phyloP scores from a whole-genome alignment of 106 monocot species.

The Alisma plantagoaquatica region DNA sequence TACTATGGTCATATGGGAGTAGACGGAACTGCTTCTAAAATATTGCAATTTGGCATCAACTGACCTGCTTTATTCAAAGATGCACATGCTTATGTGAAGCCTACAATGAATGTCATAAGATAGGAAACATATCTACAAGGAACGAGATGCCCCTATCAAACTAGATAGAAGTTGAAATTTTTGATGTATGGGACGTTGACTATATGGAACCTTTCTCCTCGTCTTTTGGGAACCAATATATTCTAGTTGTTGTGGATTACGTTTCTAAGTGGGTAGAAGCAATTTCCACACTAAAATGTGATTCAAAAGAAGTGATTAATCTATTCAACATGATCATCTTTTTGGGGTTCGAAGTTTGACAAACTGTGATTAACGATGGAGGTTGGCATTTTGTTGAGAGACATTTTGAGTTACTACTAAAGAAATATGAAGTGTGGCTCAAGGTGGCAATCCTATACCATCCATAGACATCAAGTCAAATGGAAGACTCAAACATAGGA shows the following conservation, averaged over 20 bases:
- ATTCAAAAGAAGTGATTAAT: not conserved
- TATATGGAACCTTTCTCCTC: too few species aligned
- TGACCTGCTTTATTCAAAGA: not conserved
- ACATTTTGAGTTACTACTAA: not conserved
- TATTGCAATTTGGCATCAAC: not conserved
- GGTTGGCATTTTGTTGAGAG: not conserved
- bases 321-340: not conserved
- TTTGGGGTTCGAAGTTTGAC: not conserved
- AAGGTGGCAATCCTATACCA: not conserved
- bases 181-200: too few species aligned
- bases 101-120: not conserved
- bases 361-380: not conserved
- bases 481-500: not conserved
- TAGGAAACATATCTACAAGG: slow-evolving; percentile 1
- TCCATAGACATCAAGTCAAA: not conserved
- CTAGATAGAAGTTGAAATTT: too few species aligned
- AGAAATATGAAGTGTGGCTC: not conserved
- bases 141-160: too few species aligned
- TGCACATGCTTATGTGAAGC: not conserved
- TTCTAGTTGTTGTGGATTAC: too few species aligned
- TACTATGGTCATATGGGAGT: not conserved
- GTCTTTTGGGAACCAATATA: too few species aligned
- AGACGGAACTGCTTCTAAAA: not conserved
- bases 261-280: too few species aligned
- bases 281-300: not conserved